Conservation (phyloP, 78 protist species). For the Dictyostelium capitatum region DNA sequence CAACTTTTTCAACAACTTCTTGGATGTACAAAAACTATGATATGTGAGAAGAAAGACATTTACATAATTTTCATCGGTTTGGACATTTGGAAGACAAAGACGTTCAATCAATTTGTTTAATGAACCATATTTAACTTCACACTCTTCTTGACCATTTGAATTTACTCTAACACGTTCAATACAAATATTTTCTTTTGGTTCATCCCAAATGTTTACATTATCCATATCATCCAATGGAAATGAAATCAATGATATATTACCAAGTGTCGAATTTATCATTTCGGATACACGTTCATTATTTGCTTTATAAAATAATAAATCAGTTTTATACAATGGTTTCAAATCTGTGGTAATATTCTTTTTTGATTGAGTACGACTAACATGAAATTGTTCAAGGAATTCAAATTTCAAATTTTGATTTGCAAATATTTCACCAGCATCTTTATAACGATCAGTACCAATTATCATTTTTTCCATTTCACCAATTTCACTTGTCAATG, state of each 20-base stretch:
- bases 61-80: conserved; percentile 58
- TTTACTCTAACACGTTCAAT: conserved; percentile 38
- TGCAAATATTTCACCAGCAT: not conserved
- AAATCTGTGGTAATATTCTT: not conserved
- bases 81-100: conserved; percentile 9
- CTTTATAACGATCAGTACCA: not conserved
- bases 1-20: conserved; percentile 40
- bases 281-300: conserved; percentile 7
- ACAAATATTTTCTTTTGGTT: conserved; percentile 16
- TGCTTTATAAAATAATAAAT: conserved; percentile 17
- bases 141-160: conserved; percentile 26
- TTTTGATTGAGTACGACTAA: conserved; percentile 27
- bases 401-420: conserved; percentile 26
- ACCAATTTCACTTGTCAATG: not conserved
- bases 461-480: conserved; percentile 18
- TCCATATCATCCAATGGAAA: conserved; percentile 28
- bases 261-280: not conserved
- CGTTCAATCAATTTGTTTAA: conserved; percentile 61
- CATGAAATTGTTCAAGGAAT: conserved; percentile 23
- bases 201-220: conserved; percentile 68
- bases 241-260: conserved; percentile 8
- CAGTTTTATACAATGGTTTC: conserved; percentile 19
- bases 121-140: conserved; percentile 33
- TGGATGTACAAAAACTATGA: conserved; percentile 42
- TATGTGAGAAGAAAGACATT: conserved; percentile 66